Conservation (phyloP, 805 yeast genomes). For the Saturnispora gosingensis region DNA sequence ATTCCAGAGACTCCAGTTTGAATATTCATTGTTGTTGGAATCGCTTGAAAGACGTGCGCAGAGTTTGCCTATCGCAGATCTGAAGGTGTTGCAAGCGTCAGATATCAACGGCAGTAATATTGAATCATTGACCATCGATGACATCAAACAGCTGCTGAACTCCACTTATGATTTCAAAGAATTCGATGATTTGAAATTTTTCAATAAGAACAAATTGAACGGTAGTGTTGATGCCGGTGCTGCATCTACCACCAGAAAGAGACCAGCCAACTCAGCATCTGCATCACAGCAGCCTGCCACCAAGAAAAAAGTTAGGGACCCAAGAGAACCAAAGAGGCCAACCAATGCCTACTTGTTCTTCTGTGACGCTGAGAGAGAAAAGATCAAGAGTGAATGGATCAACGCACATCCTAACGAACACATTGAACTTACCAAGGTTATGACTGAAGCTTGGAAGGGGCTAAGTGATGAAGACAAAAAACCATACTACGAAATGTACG, state of each 20-base stretch:
- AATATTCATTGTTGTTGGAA: conserved; percentile 73
- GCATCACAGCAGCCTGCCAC: conserved; percentile 19
- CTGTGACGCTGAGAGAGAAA: conserved; percentile 80
- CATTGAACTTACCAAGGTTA: conserved; percentile 61
- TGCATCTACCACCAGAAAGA: neutral
- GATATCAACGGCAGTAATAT: conserved; percentile 23
- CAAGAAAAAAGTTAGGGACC: conserved; percentile 49
- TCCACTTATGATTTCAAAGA: conserved; percentile 15
- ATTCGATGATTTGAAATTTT: neutral
- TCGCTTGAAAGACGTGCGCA: conserved; percentile 54
- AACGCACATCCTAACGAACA: conserved; percentile 40
- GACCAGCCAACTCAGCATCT: conserved; percentile 5
- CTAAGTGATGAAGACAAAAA: conserved; percentile 59
- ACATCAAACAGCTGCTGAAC: conserved; percentile 21
- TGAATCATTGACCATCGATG: conserved; percentile 21
- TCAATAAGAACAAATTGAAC: neutral
- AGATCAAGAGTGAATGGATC: conserved; percentile 50
- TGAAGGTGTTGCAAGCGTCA: conserved; percentile 16
- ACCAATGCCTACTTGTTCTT: conserved; percentile 82
- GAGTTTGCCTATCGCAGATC: conserved; percentile 19
- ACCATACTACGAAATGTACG: conserved; percentile 67
- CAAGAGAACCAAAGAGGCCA: conserved; percentile 80
- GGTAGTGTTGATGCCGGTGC: neutral
- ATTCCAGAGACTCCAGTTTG: conserved; percentile 70
- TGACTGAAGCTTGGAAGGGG: conserved; percentile 81